Evolutionary conservation across 2,329 filamentous ascomycete species (phyloP), one percentile per base, ranked within the genome.

Genomic region (Aureobasidium lini): DNA sequence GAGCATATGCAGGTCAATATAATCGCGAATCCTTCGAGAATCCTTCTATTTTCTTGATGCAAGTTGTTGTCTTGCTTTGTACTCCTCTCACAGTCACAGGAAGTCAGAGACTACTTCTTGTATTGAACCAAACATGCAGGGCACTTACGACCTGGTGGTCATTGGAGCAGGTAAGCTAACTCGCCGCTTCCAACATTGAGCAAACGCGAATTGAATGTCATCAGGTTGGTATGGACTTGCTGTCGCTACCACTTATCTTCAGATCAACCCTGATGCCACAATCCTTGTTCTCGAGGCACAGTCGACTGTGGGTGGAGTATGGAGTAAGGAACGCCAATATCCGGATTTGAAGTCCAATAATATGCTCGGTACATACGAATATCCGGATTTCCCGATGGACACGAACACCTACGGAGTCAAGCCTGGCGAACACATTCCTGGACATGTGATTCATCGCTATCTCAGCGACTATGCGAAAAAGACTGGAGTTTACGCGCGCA

Each of bases 331-430:
- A 39, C 80, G 87, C 1, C 72, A 90, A 0, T 87, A 91, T 68
- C 81, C 84, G 0, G 84, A 83, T 1, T 77, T 93, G 50, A 87
- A 84, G 66, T 85, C 82, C 57, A 92, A 93, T 71, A 91, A 91
- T 66, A 80, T 89, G 69, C 70, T 86, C 10, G 87, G 88, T 2
- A 87, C 83, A 0, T 89, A 86, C 64, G 86, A 92, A 69, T 90
- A 82, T 66, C 83, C 84, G 0, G 88, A 90, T 65, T 89, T 88
- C 61, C 86, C 87, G 16, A 87, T 92, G 84, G 76, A 79, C 16
- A 62, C 65, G 1, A 72, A 71, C 2, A 64, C 75, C 5, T 77
- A 77, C 60, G 74, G 70, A 28, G 76, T 81, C 40, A 74, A 77
- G 53, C 65, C 70, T 6, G 81, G 80, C 15, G 69, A 85, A 54